phyloP scores from a whole-genome alignment of 441 rosid species.

The Manihot esculenta region DNA sequence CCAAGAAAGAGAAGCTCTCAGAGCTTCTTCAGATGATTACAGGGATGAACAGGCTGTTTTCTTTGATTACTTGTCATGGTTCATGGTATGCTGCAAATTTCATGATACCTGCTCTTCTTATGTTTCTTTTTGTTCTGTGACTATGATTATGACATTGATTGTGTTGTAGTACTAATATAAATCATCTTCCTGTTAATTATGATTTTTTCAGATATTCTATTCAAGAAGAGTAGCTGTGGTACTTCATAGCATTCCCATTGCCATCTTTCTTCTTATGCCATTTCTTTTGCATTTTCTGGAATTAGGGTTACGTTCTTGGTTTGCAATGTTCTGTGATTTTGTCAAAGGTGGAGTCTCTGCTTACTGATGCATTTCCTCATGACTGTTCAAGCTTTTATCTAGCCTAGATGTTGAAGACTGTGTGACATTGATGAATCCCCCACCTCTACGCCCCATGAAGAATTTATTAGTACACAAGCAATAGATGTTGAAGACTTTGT shows the following conservation, averaged over 20 bases:
- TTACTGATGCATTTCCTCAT: conserved; percentile 4
- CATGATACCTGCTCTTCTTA: conserved; percentile 5
- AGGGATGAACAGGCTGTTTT: conserved; percentile 73
- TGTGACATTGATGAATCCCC: background rate
- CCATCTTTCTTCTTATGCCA: conserved; percentile 63
- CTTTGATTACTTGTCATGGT: conserved; percentile 87
- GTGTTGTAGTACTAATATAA: background rate
- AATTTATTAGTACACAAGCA: background rate
- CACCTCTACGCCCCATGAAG: background rate
- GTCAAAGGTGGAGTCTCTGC: conserved; percentile 58
- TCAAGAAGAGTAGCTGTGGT: conserved; percentile 67
- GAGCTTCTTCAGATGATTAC: conserved; percentile 34
- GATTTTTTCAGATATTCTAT: conserved; percentile 67
- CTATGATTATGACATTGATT: conserved; percentile 3
- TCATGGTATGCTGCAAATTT: conserved; percentile 55
- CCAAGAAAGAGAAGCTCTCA: conserved; percentile 51
- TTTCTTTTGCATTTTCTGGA: conserved; percentile 52
- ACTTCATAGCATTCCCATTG: conserved; percentile 74
- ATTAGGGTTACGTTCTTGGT: conserved; percentile 41
- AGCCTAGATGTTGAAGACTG: background rate
- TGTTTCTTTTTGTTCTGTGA: conserved; percentile 6
- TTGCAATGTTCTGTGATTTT: conserved; percentile 58
- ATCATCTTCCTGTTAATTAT: conserved; percentile 20
- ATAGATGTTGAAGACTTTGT: conserved; percentile 4
- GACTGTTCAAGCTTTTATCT: conserved; percentile 2